A percentile compares a stretch with the other conserved stretches of the same genome.
Conservation (phyloP, 306 rosid species). For the Biancaea sappan region DNA sequence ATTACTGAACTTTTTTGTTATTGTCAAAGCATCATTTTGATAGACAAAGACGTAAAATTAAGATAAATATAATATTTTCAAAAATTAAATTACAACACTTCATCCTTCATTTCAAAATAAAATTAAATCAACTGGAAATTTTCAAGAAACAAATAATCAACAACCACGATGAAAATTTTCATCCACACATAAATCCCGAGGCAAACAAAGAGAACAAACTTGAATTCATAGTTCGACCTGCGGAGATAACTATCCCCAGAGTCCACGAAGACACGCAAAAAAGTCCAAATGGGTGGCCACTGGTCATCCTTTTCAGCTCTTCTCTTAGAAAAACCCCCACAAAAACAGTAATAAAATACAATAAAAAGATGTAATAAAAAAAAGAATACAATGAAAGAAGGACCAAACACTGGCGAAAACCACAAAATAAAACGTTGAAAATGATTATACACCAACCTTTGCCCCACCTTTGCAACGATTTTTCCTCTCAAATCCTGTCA, state of each 20-base stretch:
- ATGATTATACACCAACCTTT: slow-evolving; percentile 18
- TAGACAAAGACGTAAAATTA: too few species aligned
- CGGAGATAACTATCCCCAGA: slow-evolving; percentile 1
- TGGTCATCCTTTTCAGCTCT: slow-evolving; percentile 32
- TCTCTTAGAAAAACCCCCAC: slow-evolving; percentile 24
- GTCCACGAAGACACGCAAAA: slow-evolving; percentile 27
- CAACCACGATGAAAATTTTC: too few species aligned
- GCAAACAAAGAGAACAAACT: slow-evolving; percentile 15
- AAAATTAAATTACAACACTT: too few species aligned
- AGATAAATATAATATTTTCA: too few species aligned
- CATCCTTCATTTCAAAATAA: too few species aligned
- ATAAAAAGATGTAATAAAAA: slow-evolving; percentile 25
- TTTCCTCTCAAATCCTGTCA: too few species aligned
- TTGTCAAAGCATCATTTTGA: too few species aligned
- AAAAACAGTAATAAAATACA: slow-evolving; percentile 19
- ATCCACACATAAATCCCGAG: background rate
- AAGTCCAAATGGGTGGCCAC: slow-evolving; percentile 55
- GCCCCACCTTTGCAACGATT: background rate
- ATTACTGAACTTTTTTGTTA: too few species aligned
- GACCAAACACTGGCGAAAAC: slow-evolving; percentile 23
- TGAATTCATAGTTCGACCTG: background rate
- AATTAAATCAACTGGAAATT: too few species aligned
- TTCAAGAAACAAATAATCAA: too few species aligned
- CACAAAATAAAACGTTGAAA: slow-evolving; percentile 35
- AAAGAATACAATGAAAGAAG: too few species aligned